Percentiles rank a stretch among this genome's conserved stretches.
Conservation (phyloP, 768 basidiomycete species). For the Russula sp. region DNA sequence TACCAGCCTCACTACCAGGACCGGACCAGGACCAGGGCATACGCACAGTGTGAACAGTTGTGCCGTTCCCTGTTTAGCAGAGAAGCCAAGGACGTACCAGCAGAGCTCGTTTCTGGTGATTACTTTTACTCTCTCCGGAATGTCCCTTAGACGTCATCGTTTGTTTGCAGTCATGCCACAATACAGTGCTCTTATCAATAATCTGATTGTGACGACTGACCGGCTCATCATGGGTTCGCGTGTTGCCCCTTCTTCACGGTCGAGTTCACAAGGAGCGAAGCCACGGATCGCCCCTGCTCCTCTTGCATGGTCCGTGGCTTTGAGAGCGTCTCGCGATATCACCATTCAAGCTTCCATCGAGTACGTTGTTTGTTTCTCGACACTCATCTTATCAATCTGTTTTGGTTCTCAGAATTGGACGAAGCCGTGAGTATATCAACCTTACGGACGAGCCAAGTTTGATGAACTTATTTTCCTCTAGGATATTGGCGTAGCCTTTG, state of each 20-base stretch:
- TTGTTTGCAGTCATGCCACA: background rate
- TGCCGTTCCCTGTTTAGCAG: background rate
- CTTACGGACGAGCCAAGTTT: background rate
- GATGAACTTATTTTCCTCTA: background rate
- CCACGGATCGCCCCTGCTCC: background rate
- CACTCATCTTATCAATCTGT: background rate
- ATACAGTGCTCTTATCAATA: background rate
- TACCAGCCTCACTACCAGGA: background rate
- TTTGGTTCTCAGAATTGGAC: background rate
- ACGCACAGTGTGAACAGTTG: background rate
- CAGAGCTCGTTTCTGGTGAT: slow-evolving; percentile 2
- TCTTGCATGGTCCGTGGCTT: slow-evolving; percentile 12
- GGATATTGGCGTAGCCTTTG: slow-evolving; percentile 12
- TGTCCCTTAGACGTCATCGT: background rate
- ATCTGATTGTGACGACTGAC: slow-evolving; percentile 1
- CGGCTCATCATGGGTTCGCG: background rate
- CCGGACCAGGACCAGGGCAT: background rate
- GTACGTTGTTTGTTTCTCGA: background rate
- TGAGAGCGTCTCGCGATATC: slow-evolving; percentile 4
- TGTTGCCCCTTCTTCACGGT: background rate
- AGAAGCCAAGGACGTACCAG: background rate
- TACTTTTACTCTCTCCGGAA: background rate
- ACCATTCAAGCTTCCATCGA: slow-evolving; percentile 13
- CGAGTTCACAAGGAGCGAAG: background rate
- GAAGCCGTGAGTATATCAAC: background rate